A percentile compares a stretch with the other conserved stretches of the same genome.
Conservation (phyloP, 495 filamentous ascomycete species). For the Penicillium angulare region DNA sequence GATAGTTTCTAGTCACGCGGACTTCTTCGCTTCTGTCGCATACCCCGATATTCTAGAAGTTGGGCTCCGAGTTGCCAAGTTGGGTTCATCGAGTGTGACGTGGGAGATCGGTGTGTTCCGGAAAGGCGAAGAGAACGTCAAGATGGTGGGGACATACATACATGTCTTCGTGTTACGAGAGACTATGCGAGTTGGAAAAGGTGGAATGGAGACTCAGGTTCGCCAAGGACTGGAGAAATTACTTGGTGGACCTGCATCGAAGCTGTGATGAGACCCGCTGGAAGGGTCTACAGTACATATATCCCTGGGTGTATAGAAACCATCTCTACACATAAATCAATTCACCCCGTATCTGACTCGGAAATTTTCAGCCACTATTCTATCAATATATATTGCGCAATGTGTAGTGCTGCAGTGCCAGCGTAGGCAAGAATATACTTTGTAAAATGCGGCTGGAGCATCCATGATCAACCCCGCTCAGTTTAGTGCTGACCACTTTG, state of each 20-base stretch:
- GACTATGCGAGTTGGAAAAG: constrained; percentile 59
- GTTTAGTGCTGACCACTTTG: no score
- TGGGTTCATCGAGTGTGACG: constrained; percentile 84
- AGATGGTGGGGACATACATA: constrained; percentile 81
- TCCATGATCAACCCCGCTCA: no score
- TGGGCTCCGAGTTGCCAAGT: constrained; percentile 74
- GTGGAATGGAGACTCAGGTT: constrained; percentile 48
- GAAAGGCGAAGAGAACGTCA: constrained; percentile 67
- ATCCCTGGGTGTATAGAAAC: not conserved
- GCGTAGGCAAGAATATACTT: no score
- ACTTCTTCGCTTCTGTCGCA: constrained; percentile 80
- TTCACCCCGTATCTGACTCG: no score
- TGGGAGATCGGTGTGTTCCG: constrained; percentile 92
- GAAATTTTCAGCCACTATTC: no score
- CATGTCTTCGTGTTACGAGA: constrained; percentile 86
- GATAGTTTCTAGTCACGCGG: constrained; percentile 77
- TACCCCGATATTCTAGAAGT: constrained; percentile 84
- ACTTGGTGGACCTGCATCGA: constrained; percentile 30
- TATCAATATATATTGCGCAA: no score
- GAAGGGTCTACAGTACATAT: not conserved
- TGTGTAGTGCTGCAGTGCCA: no score
- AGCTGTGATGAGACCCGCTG: constrained; percentile 14
- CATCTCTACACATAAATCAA: no score
- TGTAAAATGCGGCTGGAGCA: no score
- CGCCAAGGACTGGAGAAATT: constrained; percentile 46